Evolutionary conservation across 257 asterid genomes (phyloP).

Genomic region (Solanum ossicruentum): DNA sequence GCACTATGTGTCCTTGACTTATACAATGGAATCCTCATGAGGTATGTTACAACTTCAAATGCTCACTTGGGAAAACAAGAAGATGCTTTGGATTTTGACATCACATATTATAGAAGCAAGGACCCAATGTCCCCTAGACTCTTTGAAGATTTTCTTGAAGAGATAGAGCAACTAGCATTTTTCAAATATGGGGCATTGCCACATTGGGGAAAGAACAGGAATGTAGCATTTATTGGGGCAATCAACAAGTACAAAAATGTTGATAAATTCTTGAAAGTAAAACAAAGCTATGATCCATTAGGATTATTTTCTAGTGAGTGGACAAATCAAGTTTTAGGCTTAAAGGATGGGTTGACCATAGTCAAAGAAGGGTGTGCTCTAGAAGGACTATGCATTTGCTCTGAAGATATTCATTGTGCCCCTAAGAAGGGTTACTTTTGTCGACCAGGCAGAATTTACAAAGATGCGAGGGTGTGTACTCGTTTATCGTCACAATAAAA

Average conservation of each 20-base stretch:
- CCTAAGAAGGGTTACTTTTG: slow-evolving; percentile 14
- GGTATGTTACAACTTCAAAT: slow-evolving; percentile 9
- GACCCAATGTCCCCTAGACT: slow-evolving; percentile 13
- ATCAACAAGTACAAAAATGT: slow-evolving; percentile 4
- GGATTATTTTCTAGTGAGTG: slow-evolving; percentile 17
- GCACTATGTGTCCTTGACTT: slow-evolving; percentile 4
- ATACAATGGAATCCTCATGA: slow-evolving; percentile 10
- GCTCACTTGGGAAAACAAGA: slow-evolving; percentile 18
- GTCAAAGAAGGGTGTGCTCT: slow-evolving; percentile 9
- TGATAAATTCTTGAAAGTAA: slow-evolving; percentile 12
- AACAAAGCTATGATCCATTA: background rate
- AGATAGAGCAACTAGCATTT: slow-evolving; percentile 8
- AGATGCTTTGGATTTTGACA: slow-evolving; percentile 13
- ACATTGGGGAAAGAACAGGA: slow-evolving; percentile 22
- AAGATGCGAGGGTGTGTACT: slow-evolving; percentile 13
- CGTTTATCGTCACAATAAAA: background rate
- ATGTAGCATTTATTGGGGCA: slow-evolving; percentile 8
- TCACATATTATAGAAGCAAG: slow-evolving; percentile 11
- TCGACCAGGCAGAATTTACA: slow-evolving; percentile 9
- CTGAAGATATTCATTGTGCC: slow-evolving; percentile 16
- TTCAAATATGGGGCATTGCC: slow-evolving; percentile 17
- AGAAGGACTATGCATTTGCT: slow-evolving; percentile 17
- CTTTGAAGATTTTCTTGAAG: slow-evolving; percentile 14
- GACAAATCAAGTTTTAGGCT: slow-evolving; percentile 16
- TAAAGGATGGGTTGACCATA: slow-evolving; percentile 2